Percentiles rank a stretch among this genome's conserved stretches.
Evolutionary conservation across 139 green algal genomes (phyloP).

Genomic region (Axilococcus clingmanii): DNA sequence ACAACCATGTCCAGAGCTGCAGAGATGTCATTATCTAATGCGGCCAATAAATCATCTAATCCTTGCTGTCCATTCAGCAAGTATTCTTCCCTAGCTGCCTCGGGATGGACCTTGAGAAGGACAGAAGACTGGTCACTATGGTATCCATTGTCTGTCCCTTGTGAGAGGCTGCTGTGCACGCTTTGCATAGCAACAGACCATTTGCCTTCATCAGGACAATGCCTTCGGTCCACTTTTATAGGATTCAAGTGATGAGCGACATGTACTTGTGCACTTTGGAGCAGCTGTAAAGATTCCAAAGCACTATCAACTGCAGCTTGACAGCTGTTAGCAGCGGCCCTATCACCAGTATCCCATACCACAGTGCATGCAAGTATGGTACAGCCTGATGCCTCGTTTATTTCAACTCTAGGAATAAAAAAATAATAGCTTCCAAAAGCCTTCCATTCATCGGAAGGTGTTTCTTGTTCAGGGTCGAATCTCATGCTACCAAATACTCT

Average conservation of each 20-base stretch:
- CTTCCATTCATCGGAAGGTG: slow-evolving; percentile 42
- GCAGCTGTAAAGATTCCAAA: too few species aligned
- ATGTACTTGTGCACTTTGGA: too few species aligned
- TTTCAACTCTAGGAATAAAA: slow-evolving; percentile 67
- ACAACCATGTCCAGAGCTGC: neutral
- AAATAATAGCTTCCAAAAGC: slow-evolving; percentile 73
- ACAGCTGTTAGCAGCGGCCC: slow-evolving; percentile 14
- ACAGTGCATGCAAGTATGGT: slow-evolving; percentile 55
- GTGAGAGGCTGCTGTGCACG: slow-evolving; percentile 14
- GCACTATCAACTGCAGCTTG: slow-evolving; percentile 10
- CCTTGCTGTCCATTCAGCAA: slow-evolving; percentile 55
- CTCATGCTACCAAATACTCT: slow-evolving; percentile 65
- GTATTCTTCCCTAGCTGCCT: slow-evolving; percentile 57
- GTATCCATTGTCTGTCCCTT: slow-evolving; percentile 5
- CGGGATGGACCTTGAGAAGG: slow-evolving; percentile 24
- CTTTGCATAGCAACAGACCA: slow-evolving; percentile 34
- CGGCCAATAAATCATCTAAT: slow-evolving; percentile 53
- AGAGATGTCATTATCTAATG: neutral
- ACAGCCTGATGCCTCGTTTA: slow-evolving; percentile 35
- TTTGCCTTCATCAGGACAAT: slow-evolving; percentile 30
- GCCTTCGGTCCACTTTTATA: too few species aligned
- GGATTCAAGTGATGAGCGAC: neutral
- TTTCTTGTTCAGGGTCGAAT: slow-evolving; percentile 28
- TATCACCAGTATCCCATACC: slow-evolving; percentile 46
- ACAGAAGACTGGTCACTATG: neutral